Base-by-base conservation (phyloP, 2,329 filamentous ascomycete genomes). In the Xylaria polymorpha region DNA sequence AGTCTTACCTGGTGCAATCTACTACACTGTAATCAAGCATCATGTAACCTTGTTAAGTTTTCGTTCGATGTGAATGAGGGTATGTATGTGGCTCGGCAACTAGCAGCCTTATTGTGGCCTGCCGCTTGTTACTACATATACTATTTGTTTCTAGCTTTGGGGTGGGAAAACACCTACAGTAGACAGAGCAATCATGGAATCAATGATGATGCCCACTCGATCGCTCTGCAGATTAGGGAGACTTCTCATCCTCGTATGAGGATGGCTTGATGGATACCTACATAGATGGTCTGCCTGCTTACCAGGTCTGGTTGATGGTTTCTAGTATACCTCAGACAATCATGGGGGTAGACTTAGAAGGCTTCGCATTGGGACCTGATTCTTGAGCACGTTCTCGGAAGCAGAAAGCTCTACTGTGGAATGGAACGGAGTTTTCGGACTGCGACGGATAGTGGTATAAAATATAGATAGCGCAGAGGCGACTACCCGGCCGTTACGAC, bases 1-100 rank as follows among this genome's bases (percentile, higher is more conserved):
- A 50, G 50, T 25, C 29, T 58, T 56, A 48, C 35, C 22, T 15
- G 18, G 20, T 29, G 43, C 64, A 51, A 58, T 61, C 22, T 67
- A 58, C 64, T 67, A 70, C 60, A 44, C 55, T 70, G 68, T 62
- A 64, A 70, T 64, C 64, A 53, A 15, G 46, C 25, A 41, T 20
- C 43, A 51, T 61, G 60, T 18, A 64, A 46, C 55, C 50, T 44
- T 20, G 39, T 44, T 48, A 35, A 12, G 22, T n/a, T 51, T 61
- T 25, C 44, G 44, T 48, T 56, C 29, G 32, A 46, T 61, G 46
- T 41, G 53, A 60, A 53, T 53, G 50, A 46, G 43, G 32, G 8
- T 56, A 35, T 35, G 66, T n/a, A 64, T 39, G 46, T 64, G 37
- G 57, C 50, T 55, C 29, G 57, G 66, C 44, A 68, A 41, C 44